phyloP scores from a whole-genome alignment of 2,329 filamentous ascomycete genomes.

The Daldinia sp. region DNA sequence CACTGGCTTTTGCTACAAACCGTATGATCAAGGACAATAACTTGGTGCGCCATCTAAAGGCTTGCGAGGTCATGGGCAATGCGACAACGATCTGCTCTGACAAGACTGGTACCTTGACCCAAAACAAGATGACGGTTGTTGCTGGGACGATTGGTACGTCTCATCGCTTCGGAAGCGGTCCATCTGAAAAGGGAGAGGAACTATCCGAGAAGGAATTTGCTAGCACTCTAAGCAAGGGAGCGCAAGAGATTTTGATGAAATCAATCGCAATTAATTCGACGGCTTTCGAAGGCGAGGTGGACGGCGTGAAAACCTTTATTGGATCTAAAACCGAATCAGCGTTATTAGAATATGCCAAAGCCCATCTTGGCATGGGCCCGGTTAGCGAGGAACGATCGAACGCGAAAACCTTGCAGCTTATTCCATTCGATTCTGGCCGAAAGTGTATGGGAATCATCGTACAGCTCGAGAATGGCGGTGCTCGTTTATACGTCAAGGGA shows the following conservation, averaged over 20 bases:
- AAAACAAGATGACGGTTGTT: constrained; percentile 75
- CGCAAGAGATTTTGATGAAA: constrained; percentile 63
- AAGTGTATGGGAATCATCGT: constrained; percentile 75
- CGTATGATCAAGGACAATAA: constrained; percentile 82
- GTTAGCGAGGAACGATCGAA: constrained; percentile 71
- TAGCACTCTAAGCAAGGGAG: constrained; percentile 54
- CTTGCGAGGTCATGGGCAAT: constrained; percentile 84
- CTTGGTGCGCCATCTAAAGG: constrained; percentile 77
- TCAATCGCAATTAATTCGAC: constrained; percentile 75
- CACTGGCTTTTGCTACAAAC: constrained; percentile 78
- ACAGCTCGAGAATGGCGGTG: constrained; percentile 58
- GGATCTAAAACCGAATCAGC: constrained; percentile 83
- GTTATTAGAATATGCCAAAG: constrained; percentile 72
- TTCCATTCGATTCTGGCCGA: constrained; percentile 78
- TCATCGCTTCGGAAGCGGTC: constrained; percentile 60
- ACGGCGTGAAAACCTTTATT: constrained; percentile 71
- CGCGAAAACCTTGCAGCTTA: constrained; percentile 67
- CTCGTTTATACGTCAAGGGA: constrained; percentile 69
- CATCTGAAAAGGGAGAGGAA: constrained; percentile 44
- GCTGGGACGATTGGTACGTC: constrained; percentile 65
- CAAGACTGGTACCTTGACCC: constrained; percentile 72
- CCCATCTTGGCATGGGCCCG: constrained; percentile 72
- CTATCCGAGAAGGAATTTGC: constrained; percentile 57
- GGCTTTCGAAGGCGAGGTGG: constrained; percentile 77
- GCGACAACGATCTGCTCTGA: constrained; percentile 75